Base-by-base conservation (phyloP, 257 asterid species). In the Primulina huaijiensis region DNA sequence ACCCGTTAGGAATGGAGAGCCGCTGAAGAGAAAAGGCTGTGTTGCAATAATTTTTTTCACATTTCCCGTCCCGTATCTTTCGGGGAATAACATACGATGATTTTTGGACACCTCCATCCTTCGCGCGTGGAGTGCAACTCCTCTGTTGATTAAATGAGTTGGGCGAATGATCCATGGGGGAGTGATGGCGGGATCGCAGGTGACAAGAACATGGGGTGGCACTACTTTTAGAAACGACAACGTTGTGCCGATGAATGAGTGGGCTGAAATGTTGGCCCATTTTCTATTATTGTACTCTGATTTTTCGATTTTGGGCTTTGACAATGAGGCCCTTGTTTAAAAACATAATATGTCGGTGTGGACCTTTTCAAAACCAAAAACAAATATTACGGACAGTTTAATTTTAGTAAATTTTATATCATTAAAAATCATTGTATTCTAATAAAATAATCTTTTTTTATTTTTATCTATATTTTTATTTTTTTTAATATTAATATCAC, bases 1-100 rank as follows among this genome's bases (percentile, higher is more conserved):
- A 33, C 77, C 92, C 97, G 89, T 66, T 75, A 68, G 82, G 79
- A 73, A 83, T 76, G 97, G 97, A 74, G 81, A 80, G 76, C 95
- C 97, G 21, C 57, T 50, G 57, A 46, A 46, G 56, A 16, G 56
- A 16, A 46, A 37, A 46, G 1, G 56, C 56, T 46, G 53, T 17
- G 57, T 50, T 50, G 57, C 57, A 17, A 16, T 50, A 14, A 50
- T 50, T 16, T 16, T 17, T 50, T 14, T 50, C 57, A 50, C 57
- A 50, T 50, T 12, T 14, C 57, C 21, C 21, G 57, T 14, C 57
- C 21, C 57, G 57, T 50, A 5, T 50, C 21, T 14, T 50, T 16
- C 57, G 57, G 57, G 56, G 21, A 17, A 16, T 16, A 14, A 46
- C 56, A 34, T 34, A 34, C 56, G 25, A 23, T 23, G 25, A 23